phyloP scores from a whole-genome alignment of 495 filamentous ascomycete genomes.

The Penicillium paradoxum region DNA sequence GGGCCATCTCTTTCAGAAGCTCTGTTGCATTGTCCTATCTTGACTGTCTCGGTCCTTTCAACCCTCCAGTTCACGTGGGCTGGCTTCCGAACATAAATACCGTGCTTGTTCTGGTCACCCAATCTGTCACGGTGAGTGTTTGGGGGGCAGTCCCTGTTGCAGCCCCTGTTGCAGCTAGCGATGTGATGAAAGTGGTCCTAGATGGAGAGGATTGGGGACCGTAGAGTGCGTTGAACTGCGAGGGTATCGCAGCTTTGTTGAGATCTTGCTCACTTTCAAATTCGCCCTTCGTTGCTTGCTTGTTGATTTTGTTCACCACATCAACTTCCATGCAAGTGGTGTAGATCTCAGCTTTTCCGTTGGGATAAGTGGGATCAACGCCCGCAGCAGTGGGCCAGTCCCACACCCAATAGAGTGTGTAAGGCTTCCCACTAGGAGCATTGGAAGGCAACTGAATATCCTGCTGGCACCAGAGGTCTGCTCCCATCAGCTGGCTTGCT shows the following conservation, averaged over 20 bases:
- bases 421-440: constrained; percentile 46
- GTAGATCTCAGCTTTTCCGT: constrained; percentile 65
- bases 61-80: background rate
- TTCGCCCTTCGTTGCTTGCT: constrained; percentile 6
- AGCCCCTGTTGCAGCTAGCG: background rate
- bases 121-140: constrained; percentile 3
- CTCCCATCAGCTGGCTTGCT: constrained; percentile 40
- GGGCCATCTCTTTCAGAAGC: background rate
- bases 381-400: constrained; percentile 65
- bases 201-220: background rate
- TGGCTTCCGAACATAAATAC: constrained; percentile 2
- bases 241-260: constrained; percentile 34
- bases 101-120: background rate
- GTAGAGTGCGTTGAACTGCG: constrained; percentile 30
- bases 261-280: constrained; percentile 34
- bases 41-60: background rate
- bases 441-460: constrained; percentile 65
- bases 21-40: background rate
- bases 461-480: constrained; percentile 68
- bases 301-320: constrained; percentile 37
- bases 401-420: constrained; percentile 90
- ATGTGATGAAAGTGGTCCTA: background rate
- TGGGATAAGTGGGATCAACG: constrained; percentile 40
- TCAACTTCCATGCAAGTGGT: constrained; percentile 78
- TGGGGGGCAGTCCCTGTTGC: background rate